Percentiles rank a stretch among this genome's conserved stretches.
Conservation (phyloP, 805 yeast genomes). For the Kazachstania psychrophila region DNA sequence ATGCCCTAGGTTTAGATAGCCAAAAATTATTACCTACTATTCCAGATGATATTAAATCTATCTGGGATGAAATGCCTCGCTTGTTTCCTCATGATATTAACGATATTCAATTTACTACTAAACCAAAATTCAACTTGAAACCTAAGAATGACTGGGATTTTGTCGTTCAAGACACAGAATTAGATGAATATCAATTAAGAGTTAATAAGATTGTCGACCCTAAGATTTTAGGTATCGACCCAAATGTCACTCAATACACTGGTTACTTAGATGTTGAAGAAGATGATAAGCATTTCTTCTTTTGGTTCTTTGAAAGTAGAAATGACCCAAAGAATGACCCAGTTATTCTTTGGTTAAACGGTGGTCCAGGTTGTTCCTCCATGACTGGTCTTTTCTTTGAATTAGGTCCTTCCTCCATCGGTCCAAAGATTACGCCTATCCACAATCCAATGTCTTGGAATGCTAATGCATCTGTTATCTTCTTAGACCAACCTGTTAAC, state of each 20-base stretch:
- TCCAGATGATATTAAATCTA: slow-evolving; percentile 39
- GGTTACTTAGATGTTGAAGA: slow-evolving; percentile 80
- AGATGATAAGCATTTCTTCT: slow-evolving; percentile 81
- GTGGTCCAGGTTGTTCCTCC: slow-evolving; percentile 98
- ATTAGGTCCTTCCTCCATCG: slow-evolving; percentile 76
- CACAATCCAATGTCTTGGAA: slow-evolving; percentile 78
- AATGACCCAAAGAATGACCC: slow-evolving; percentile 84
- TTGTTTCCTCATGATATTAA: slow-evolving; percentile 49
- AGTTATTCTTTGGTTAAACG: slow-evolving; percentile 84
- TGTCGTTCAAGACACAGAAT: slow-evolving; percentile 30
- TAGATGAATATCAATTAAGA: slow-evolving; percentile 45
- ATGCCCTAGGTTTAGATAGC: slow-evolving; percentile 28
- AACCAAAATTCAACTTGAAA: slow-evolving; percentile 33
- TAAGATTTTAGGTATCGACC: slow-evolving; percentile 63
- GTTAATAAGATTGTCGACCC: slow-evolving; percentile 49
- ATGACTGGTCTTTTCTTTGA: slow-evolving; percentile 98
- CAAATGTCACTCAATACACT: slow-evolving; percentile 63
- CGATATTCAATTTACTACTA: slow-evolving; percentile 40
- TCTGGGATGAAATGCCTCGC: slow-evolving; percentile 58
- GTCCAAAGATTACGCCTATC: slow-evolving; percentile 36
- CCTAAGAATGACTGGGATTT: slow-evolving; percentile 24
- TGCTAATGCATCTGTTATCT: slow-evolving; percentile 65
- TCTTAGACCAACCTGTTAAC: slow-evolving; percentile 91
- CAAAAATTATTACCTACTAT: slow-evolving; percentile 32
- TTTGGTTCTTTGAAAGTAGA: slow-evolving; percentile 80